Conservation (phyloP, 192 early-diverging fungal species). For the Powellomyces hirtus region DNA sequence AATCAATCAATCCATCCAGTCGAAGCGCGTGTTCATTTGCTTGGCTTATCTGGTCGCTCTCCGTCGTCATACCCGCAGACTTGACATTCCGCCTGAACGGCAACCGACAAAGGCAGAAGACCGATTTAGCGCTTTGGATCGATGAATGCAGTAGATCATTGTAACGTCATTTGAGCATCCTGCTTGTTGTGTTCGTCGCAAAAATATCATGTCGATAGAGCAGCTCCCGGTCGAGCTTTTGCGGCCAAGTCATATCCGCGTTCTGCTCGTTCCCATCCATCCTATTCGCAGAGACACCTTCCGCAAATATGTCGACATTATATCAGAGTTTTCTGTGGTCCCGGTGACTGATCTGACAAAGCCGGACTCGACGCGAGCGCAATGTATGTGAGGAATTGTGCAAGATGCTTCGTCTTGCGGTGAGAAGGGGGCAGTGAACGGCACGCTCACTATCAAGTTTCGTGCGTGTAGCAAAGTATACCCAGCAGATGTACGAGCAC, state of each 20-base stretch:
- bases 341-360: conserved; percentile 67
- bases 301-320: conserved; percentile 61
- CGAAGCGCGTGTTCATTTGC: too few relatives aligned
- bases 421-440: neutral
- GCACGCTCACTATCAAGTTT: too few relatives aligned
- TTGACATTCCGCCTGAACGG: too few relatives aligned
- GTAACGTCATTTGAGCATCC: too few relatives aligned
- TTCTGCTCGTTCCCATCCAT: conserved; percentile 72
- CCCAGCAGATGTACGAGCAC: conserved; percentile 43
- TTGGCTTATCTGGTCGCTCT: too few relatives aligned
- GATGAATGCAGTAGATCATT: too few relatives aligned
- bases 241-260: conserved; percentile 51
- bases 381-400: conserved; percentile 19
- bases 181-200: too few relatives aligned
- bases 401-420: neutral
- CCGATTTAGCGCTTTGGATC: too few relatives aligned
- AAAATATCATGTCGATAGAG: neutral
- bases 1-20: too few relatives aligned
- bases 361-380: conserved; percentile 46
- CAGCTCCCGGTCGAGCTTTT: conserved; percentile 19
- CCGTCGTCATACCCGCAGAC: too few relatives aligned
- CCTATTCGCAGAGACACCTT: conserved; percentile 62
- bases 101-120: too few relatives aligned
- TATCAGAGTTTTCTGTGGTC: conserved; percentile 65
- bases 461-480: conserved; percentile 26